These are phyloP conservation scores for Aspergillus sp. DNA, from an alignment of 2,329 filamentous ascomycete genomes.

Conservation along the genomic window DNA sequence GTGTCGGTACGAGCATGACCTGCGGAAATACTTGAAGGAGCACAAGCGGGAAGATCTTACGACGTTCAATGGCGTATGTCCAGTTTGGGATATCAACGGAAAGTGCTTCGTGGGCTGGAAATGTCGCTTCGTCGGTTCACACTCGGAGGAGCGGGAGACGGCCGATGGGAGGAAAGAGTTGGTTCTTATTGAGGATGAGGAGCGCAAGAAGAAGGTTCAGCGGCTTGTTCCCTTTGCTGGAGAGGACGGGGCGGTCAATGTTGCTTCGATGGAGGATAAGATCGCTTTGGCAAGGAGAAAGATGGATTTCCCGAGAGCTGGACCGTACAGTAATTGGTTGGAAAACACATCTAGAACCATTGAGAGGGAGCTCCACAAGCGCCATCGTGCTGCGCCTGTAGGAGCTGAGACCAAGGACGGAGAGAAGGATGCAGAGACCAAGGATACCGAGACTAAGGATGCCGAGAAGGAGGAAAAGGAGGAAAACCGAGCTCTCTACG, in stretches of 20 bases:
- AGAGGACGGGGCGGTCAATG: slow-evolving; percentile 71
- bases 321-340: slow-evolving; percentile 76
- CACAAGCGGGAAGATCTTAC: slow-evolving; percentile 78
- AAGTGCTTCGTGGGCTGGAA: slow-evolving; percentile 87
- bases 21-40: slow-evolving; percentile 80
- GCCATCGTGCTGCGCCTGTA: slow-evolving; percentile 40
- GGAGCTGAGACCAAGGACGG: slow-evolving; percentile 30
- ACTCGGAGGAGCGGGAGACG: slow-evolving; percentile 76
- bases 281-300: slow-evolving; percentile 73
- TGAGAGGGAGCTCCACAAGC: slow-evolving; percentile 54
- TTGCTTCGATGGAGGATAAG: slow-evolving; percentile 70
- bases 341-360: slow-evolving; percentile 60
- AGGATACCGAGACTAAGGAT: slow-evolving; percentile 35
- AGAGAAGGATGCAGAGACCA: slow-evolving; percentile 28
- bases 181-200: slow-evolving; percentile 63
- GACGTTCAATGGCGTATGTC: slow-evolving; percentile 76
- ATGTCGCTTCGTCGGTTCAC: slow-evolving; percentile 85
- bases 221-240: slow-evolving; percentile 33
- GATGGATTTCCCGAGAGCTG: slow-evolving; percentile 69
- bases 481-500: slow-evolving; percentile 76
- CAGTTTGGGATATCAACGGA: slow-evolving; percentile 75
- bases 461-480: slow-evolving; percentile 50
- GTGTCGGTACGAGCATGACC: slow-evolving; percentile 80
- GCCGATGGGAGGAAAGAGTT: slow-evolving; percentile 83
- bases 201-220: slow-evolving; percentile 46